Evolutionary conservation across 2,329 filamentous ascomycete species (phyloP).

Genomic region (Cladophialophora bantiana): DNA sequence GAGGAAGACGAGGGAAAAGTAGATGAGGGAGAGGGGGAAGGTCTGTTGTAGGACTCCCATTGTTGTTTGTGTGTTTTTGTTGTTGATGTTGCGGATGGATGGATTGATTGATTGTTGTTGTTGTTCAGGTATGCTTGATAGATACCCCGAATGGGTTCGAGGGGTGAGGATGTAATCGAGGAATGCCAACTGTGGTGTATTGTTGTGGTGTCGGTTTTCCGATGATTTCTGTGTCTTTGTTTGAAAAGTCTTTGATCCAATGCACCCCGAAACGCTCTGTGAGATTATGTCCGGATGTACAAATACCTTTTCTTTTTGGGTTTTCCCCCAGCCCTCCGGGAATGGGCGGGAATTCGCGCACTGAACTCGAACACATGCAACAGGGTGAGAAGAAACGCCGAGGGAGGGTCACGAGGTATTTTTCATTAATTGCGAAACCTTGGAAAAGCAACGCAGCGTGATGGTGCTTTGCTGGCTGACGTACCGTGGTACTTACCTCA

Average conservation of each 20-base stretch:
- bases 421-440: not conserved
- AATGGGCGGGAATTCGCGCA: not conserved
- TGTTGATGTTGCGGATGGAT: not conserved
- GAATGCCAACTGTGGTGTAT: not conserved
- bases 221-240: not conserved
- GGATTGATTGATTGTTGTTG: not conserved
- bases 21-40: conserved; percentile 23
- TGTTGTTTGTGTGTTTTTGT: not conserved
- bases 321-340: not conserved
- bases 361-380: not conserved
- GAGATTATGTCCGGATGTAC: not conserved
- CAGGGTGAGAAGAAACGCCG: not conserved
- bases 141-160: not conserved
- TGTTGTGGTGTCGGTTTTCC: no score
- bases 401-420: not conserved
- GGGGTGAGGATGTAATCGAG: not conserved
- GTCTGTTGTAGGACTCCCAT: conserved; percentile 10
- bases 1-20: conserved; percentile 26
- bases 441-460: not conserved
- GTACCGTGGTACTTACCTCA: no score
- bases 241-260: not conserved
- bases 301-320: not conserved
- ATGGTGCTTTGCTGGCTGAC: not conserved
- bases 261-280: not conserved
- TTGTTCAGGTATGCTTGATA: not conserved